A percentile compares a stretch with the other conserved stretches of the same genome.
These are phyloP conservation scores for Tetrahymena borealis DNA, from an alignment of 73 alveolate genomes.

Conservation along the genomic window DNA sequence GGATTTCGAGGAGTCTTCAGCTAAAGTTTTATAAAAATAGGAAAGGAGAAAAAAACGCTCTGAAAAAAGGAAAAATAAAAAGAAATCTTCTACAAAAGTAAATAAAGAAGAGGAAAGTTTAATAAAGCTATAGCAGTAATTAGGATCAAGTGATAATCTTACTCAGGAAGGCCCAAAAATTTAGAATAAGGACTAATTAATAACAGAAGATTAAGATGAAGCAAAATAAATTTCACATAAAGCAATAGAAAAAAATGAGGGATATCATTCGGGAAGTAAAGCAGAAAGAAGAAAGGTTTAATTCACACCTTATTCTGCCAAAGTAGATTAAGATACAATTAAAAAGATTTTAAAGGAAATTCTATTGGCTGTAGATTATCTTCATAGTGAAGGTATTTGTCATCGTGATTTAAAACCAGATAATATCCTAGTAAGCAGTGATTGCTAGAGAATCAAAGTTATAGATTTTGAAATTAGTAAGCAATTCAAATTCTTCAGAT, in stretches of 20 bases:
- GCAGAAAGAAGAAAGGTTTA: background rate
- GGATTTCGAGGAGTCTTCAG: background rate
- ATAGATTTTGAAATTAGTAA: background rate
- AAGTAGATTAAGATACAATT: background rate
- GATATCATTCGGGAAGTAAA: background rate
- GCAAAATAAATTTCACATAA: background rate
- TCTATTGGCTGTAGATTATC: constrained; percentile 2
- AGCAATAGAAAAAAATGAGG: background rate
- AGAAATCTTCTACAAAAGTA: background rate
- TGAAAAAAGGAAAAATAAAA: background rate
- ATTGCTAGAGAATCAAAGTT: background rate
- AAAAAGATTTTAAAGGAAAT: constrained; percentile 8
- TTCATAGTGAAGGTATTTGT: constrained; percentile 38
- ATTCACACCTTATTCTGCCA: background rate
- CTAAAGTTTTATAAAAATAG: background rate
- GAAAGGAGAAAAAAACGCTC: background rate
- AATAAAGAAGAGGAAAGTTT: background rate
- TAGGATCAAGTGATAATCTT: background rate
- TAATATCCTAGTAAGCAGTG: constrained; percentile 6
- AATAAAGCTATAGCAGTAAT: background rate
- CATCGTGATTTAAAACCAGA: constrained; percentile 45
- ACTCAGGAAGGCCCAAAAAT: background rate
- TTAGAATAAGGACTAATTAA: background rate
- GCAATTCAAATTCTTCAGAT: background rate
- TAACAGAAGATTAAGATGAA: background rate